Conservation (phyloP, 768 basidiomycete genomes). For the Tephrocybe rancida region DNA sequence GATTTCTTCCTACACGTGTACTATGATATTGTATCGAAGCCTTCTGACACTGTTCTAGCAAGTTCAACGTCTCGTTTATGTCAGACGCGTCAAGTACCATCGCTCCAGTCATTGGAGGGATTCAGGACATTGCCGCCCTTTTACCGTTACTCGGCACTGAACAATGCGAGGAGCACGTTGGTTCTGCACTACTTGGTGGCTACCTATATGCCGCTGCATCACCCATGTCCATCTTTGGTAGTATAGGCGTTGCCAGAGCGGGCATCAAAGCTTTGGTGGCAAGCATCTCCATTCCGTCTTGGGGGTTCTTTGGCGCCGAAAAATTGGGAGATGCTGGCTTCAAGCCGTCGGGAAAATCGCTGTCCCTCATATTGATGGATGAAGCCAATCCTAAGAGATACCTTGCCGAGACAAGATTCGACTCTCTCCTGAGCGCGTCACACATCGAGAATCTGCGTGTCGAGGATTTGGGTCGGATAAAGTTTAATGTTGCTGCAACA, state of each 20-base stretch:
- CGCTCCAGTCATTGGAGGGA: no score
- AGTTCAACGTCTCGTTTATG: no score
- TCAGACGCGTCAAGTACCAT: no score
- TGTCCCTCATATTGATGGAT: constrained; percentile 18
- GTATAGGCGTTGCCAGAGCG: constrained; percentile 21
- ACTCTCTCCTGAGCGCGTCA: constrained; percentile 3
- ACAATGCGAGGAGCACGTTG: constrained; percentile 23
- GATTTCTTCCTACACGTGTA: no score
- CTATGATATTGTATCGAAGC: no score
- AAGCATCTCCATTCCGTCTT: constrained; percentile 6
- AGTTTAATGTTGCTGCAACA: background rate
- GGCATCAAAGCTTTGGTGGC: constrained; percentile 17
- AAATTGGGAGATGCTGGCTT: constrained; percentile 14
- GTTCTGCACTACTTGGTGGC: constrained; percentile 18
- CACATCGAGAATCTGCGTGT: constrained; percentile 6
- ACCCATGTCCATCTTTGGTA: constrained; percentile 26
- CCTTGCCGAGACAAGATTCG: constrained; percentile 11
- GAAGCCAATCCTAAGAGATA: background rate
- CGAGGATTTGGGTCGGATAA: background rate
- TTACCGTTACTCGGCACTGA: constrained; percentile 26
- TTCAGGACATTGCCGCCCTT: constrained; percentile 26
- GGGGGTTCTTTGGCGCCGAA: constrained; percentile 9
- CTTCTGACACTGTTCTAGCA: no score
- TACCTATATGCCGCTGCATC: constrained; percentile 25
- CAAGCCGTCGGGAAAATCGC: constrained; percentile 9